Base-by-base conservation (phyloP, 2,329 filamentous ascomycete genomes). In the Eutypella sp. region DNA sequence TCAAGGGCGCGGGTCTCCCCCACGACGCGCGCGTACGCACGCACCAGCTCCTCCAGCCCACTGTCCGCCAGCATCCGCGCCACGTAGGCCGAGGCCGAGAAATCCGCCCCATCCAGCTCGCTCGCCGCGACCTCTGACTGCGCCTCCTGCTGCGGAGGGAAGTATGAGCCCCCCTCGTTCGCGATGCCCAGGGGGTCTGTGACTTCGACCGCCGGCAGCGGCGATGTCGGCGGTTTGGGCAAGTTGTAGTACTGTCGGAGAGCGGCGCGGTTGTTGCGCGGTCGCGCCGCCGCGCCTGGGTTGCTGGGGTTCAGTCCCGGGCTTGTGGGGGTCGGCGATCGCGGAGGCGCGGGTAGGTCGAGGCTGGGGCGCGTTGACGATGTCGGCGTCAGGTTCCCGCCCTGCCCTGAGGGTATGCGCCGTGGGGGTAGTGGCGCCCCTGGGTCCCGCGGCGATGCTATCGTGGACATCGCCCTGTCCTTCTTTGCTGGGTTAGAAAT, bases 201-300 rank as follows among this genome's bases (percentile, higher is more conserved):
- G 58, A 67, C 70, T 59, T 70, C 68, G 40, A 67, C 67, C 23
- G 50, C 67, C 15, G 63, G 76, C 53, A 65, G 61, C 18, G 55
- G 57, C 31, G 60, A 62, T 3, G 74, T 58, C 9, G 56, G 45
- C 15, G 60, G 57, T 52, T 71, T 72, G 54, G 83, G 85, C 41
- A 97, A 78, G 62, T 93, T 93, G 70, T 97, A 97, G 74, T 96
- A 97, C 62, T 96, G 90, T 58, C 93, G 86, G 18, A 97, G 78
- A 6, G 92, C 92, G 46, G 86, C 82, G 53, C 92, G 87, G 69
- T 95, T 95, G 50, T 86, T 71, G 46, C 76, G 74, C 52, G 71
- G 76, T 47, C 63, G 68, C 58, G n/a, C n/a, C n/a, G n/a, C n/a
- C n/a, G n/a, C n/a, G n/a, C n/a, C n/a, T n/a, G n/a, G n/a, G n/a